These are phyloP conservation scores for Myrica gale DNA, from an alignment of 306 rosid species.

Conservation along the genomic window DNA sequence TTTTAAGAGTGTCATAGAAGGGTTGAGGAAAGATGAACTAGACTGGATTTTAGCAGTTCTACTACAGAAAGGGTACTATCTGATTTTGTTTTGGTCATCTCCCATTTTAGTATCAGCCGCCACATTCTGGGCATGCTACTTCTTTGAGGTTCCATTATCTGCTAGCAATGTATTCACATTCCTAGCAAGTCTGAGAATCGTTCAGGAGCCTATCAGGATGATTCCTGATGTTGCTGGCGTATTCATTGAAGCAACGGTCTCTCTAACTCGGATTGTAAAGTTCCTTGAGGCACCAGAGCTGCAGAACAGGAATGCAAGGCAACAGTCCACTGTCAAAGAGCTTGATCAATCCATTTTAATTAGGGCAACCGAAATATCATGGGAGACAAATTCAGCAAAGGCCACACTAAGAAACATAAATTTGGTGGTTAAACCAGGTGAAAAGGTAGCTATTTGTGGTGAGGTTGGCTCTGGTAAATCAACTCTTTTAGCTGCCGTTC, in stretches of 20 bases:
- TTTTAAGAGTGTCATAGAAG: slow-evolving; percentile 24
- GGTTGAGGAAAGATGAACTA: slow-evolving; percentile 27
- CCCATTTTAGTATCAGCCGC: slow-evolving; percentile 22
- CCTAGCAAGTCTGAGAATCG: slow-evolving; percentile 32
- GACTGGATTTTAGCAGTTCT: slow-evolving; percentile 18
- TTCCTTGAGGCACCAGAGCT: slow-evolving; percentile 35
- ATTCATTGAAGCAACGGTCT: slow-evolving; percentile 35
- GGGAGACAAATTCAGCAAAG: slow-evolving; percentile 26
- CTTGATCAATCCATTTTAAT: slow-evolving; percentile 22
- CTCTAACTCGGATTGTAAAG: slow-evolving; percentile 27
- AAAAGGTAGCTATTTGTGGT: slow-evolving; percentile 41
- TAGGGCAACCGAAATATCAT: slow-evolving; percentile 25
- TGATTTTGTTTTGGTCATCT: slow-evolving; percentile 31
- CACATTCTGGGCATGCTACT: slow-evolving; percentile 37
- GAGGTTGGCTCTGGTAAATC: slow-evolving; percentile 41
- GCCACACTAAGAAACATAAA: slow-evolving; percentile 25
- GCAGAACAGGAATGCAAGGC: slow-evolving; percentile 20
- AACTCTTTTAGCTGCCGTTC: slow-evolving; percentile 36
- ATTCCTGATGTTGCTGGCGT: slow-evolving; percentile 30
- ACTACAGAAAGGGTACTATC: slow-evolving; percentile 20
- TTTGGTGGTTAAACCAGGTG: slow-evolving; percentile 24
- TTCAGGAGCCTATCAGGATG: slow-evolving; percentile 38
- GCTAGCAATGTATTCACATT: slow-evolving; percentile 31
- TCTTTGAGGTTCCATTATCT: slow-evolving; percentile 28
- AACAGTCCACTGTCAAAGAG: not conserved